Evolutionary conservation across 805 yeast genomes (phyloP), one percentile per base, ranked within the genome.

Genomic region (Sungouiozyma ichnusensis): DNA sequence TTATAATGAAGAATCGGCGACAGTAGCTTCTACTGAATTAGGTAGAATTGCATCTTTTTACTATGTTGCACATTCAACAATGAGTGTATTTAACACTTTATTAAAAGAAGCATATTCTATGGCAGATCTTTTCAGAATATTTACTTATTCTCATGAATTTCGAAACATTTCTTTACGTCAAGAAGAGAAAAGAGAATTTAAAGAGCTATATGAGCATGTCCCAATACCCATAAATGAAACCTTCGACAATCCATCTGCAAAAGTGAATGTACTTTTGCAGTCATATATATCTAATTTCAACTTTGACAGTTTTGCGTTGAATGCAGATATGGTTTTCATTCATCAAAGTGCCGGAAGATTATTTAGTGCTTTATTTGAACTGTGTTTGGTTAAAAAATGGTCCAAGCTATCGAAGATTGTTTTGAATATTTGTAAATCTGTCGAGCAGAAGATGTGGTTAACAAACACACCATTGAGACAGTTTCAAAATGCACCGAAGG

Each of bases 281-380:
- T 75, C 95, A 0, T 86, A 84, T 53, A 84, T 92, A n/a, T 83
- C 96, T 1, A 64, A 79, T 32, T 65, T 88, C 18, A 65, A 69
- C 8, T 66, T 92, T 15, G 92, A 83, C 1, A 97, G 97, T 0
- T 85, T 85, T 65, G 96, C 97, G 0, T 63, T 94, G 46, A 77
- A 82, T 72, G 78, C 95, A 0, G 99, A 92, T 65, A 86, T 88
- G 95, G 71, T 85, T 3, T 92, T 85, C 57, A 77, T 92, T 34
- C 83, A 92, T 0, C 97, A 92, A 60, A 85, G 94, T 34, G 97
- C 96, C 1, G 90, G 94, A 3, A 73, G 99, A 55, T 62, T 92
- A 33, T 67, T 88, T 43, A 66, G 97, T 44, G 97, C 97, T 0
- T 73, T 94, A 48, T 78, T 74, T 57, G 96, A 90, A 55, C 75